These are phyloP conservation scores for Gossypium laxum DNA, from an alignment of 441 rosid species.

Conservation along the genomic window DNA sequence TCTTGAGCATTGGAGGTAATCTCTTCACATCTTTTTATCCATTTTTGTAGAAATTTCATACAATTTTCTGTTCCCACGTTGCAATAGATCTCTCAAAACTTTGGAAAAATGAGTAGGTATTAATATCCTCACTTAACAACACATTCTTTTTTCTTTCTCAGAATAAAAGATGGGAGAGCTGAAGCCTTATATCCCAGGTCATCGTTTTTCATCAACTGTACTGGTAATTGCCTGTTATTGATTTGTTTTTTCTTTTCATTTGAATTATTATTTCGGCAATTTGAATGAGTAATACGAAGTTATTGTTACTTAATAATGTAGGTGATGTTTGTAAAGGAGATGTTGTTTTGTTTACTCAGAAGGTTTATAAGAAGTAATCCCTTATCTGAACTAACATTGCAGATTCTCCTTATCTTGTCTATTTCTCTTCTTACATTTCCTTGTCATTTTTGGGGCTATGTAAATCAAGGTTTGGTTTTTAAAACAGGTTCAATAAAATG, in stretches of 20 bases:
- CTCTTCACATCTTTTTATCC: not conserved
- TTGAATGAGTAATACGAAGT: not conserved
- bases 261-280: not conserved
- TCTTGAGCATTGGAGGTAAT: slow-evolving; percentile 30
- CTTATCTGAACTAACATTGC: slow-evolving; percentile 10
- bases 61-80: not conserved
- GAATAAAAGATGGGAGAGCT: slow-evolving; percentile 39
- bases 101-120: not conserved
- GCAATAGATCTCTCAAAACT: not conserved
- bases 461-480: slow-evolving; percentile 10
- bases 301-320: slow-evolving; percentile 15
- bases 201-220: slow-evolving; percentile 35
- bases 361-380: slow-evolving; percentile 41
- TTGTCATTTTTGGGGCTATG: not conserved
- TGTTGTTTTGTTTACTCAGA: slow-evolving; percentile 46
- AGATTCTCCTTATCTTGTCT: not conserved
- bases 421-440: not conserved
- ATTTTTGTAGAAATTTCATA: not conserved
- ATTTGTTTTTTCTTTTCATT: not conserved
- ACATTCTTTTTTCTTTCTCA: slow-evolving; percentile 16
- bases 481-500: slow-evolving; percentile 35
- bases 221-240: slow-evolving; percentile 23
- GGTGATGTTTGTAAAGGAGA: slow-evolving; percentile 62
- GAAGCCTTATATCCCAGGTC: slow-evolving; percentile 38
- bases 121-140: not conserved